Conservation (phyloP, 148 eudicot genomes). For the Cornus kousa region DNA sequence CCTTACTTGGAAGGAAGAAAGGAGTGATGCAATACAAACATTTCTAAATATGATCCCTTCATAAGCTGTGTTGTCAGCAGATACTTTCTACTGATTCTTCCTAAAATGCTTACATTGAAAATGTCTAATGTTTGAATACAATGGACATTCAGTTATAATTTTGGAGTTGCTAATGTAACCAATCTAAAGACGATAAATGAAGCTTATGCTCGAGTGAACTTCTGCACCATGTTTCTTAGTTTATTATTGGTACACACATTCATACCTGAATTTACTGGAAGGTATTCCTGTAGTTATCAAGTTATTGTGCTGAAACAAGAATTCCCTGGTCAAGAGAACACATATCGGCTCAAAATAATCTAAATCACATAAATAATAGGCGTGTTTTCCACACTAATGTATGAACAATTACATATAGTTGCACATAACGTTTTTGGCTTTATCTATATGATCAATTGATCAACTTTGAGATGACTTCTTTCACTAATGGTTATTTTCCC, state of each 20-base stretch:
- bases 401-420: not conserved
- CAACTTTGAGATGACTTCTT: not conserved
- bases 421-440: not conserved
- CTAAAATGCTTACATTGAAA: not conserved
- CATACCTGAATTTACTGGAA: not conserved
- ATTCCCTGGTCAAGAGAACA: not conserved
- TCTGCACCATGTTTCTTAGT: not conserved
- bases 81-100: not conserved
- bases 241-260: not conserved
- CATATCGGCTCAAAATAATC: not conserved
- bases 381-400: no score
- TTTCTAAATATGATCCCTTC: not conserved
- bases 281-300: not conserved
- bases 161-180: not conserved
- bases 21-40: not conserved
- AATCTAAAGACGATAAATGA: not conserved
- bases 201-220: not conserved
- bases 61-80: not conserved
- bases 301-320: not conserved
- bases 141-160: not conserved
- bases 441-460: not conserved
- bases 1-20: not conserved
- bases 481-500: not conserved
- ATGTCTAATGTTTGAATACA: not conserved
- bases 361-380: not conserved